Evolutionary conservation across 768 basidiomycete species (phyloP).

Genomic region (Harrya chromipes): DNA sequence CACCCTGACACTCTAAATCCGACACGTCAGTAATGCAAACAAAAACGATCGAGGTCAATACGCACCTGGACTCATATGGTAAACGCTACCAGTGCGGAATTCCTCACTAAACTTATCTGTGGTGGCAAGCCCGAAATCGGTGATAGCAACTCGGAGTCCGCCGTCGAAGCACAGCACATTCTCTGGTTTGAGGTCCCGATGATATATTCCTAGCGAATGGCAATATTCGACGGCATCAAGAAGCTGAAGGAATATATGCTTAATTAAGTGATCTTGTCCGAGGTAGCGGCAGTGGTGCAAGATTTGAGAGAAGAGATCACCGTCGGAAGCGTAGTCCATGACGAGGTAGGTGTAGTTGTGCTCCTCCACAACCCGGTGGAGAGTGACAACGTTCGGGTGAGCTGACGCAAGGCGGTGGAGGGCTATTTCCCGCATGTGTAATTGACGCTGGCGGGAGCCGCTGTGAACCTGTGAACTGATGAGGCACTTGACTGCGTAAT

Average conservation of each 20-base stretch:
- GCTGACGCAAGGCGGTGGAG: conserved; percentile 73
- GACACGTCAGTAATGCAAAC: conserved; percentile 22
- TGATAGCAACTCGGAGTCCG: conserved; percentile 77
- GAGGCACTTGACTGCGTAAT: conserved; percentile 92
- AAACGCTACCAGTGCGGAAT: conserved; percentile 95
- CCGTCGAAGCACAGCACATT: conserved; percentile 84
- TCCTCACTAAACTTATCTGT: conserved; percentile 82
- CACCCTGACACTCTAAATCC: conserved; percentile 78
- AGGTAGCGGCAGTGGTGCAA: conserved; percentile 70
- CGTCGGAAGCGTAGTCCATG: conserved; percentile 89
- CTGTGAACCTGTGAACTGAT: conserved; percentile 47
- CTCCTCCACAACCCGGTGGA: conserved; percentile 87
- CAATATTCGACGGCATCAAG: conserved; percentile 92
- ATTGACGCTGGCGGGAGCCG: conserved; percentile 55
- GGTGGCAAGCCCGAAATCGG: conserved; percentile 95
- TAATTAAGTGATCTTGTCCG: conserved; percentile 82
- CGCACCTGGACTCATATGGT: conserved; percentile 94
- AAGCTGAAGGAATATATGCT: conserved; percentile 88
- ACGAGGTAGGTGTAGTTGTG: conserved; percentile 80
- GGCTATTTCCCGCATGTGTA: conserved; percentile 87
- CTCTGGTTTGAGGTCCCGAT: conserved; percentile 97
- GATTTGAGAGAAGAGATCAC: conserved; percentile 92
- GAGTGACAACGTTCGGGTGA: conserved; percentile 80
- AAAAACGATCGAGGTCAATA: conserved; percentile 11
- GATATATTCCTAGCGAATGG: conserved; percentile 88